Conservation (phyloP, 495 filamentous ascomycete species). For the Hapsidospora chrysogenum region DNA sequence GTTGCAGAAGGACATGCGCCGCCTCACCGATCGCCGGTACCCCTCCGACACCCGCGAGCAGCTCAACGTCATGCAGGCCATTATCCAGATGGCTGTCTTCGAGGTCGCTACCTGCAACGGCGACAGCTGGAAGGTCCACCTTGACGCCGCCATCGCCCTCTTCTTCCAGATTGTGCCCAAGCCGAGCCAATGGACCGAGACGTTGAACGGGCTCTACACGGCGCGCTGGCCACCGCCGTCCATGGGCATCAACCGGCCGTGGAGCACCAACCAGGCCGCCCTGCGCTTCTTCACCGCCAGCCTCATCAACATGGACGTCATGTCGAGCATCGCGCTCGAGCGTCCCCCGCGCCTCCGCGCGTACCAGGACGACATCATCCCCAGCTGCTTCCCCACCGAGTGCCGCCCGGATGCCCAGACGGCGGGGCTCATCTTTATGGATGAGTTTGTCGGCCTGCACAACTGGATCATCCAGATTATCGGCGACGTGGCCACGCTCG, state of each 20-base stretch:
- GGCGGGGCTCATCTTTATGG: constrained; percentile 13
- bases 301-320: constrained; percentile 30
- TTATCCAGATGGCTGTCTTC: constrained; percentile 35
- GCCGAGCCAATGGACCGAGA: constrained; percentile 8
- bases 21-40: constrained; percentile 17
- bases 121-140: constrained; percentile 30
- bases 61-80: constrained; percentile 29
- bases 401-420: constrained; percentile 9
- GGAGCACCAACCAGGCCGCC: constrained; percentile 31
- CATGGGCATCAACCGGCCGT: constrained; percentile 11
- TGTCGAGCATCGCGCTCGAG: constrained; percentile 27
- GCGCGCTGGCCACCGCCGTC: constrained; percentile 8
- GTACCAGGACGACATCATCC: constrained; percentile 21
- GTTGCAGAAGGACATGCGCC: constrained; percentile 22
- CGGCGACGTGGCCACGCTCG: constrained; percentile 28
- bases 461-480: constrained; percentile 30
- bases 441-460: constrained; percentile 22
- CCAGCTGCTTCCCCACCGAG: constrained; percentile 3
- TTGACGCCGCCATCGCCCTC: constrained; percentile 28
- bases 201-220: constrained; percentile 16
- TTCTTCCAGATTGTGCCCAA: constrained; percentile 21
- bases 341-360: constrained; percentile 22
- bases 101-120: constrained; percentile 26
- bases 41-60: constrained; percentile 12
- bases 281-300: constrained; percentile 34